phyloP scores from a whole-genome alignment of 2,329 filamentous ascomycete genomes.

The Trichoderma koningiopsis region DNA sequence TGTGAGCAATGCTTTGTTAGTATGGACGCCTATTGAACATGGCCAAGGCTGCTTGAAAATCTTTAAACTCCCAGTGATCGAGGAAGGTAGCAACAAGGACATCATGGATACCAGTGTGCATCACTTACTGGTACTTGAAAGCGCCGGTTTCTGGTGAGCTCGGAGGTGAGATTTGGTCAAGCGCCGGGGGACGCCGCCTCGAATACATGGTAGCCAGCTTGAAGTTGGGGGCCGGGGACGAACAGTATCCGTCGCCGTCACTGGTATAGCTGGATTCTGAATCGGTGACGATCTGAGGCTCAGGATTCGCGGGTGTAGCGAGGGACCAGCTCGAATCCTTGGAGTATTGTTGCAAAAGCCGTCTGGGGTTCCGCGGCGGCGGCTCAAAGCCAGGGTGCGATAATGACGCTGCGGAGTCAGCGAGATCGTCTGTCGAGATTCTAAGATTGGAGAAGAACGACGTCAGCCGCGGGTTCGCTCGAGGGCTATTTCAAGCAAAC shows the following conservation, averaged over 20 bases:
- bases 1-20: conserved; percentile 34
- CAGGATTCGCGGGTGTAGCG: conserved; percentile 59
- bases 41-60: background rate
- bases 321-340: conserved; percentile 32
- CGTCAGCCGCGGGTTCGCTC: conserved; percentile 22
- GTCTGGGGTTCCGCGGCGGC: conserved; percentile 42
- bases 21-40: background rate
- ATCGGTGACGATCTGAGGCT: conserved; percentile 24
- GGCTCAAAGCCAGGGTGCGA: conserved; percentile 37
- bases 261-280: conserved; percentile 26
- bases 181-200: conserved; percentile 41
- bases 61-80: background rate
- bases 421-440: background rate
- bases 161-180: conserved; percentile 56
- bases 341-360: conserved; percentile 32
- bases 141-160: conserved; percentile 56
- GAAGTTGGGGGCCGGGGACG: conserved; percentile 43
- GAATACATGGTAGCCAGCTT: conserved; percentile 35
- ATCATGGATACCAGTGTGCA: conserved; percentile 3
- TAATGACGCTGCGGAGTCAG: conserved; percentile 2
- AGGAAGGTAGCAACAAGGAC: background rate
- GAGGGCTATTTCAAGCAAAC: conserved; percentile 18
- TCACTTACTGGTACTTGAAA: conserved; percentile 46
- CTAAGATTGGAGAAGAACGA: conserved; percentile 6
- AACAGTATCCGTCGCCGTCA: conserved; percentile 38